Evolutionary conservation across 2,329 filamentous ascomycete species (phyloP).

Genomic region (Metarhizium rileyi): DNA sequence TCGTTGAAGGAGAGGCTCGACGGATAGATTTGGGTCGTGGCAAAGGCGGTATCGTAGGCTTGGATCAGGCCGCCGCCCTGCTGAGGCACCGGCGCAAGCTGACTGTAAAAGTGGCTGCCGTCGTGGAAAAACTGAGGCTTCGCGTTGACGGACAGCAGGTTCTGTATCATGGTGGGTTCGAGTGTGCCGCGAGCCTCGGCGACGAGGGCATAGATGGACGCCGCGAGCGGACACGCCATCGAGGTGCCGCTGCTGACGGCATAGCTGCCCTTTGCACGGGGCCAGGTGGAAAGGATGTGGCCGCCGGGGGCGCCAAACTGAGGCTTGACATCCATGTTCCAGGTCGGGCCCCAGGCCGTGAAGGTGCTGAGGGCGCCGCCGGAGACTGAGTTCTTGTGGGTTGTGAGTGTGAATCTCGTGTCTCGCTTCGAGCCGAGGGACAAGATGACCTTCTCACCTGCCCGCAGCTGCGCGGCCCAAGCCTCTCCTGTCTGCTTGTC

Average conservation of each 20-base stretch:
- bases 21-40: constrained; percentile 41
- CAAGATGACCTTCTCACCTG: constrained; percentile 27
- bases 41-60: constrained; percentile 47
- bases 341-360: constrained; percentile 11
- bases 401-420: neutral
- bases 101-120: constrained; percentile 22
- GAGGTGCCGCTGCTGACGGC: constrained; percentile 9
- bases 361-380: constrained; percentile 6
- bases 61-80: constrained; percentile 52
- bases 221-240: constrained; percentile 11
- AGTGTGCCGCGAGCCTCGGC: constrained; percentile 35
- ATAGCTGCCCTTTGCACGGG: constrained; percentile 7
- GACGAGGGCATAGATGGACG: constrained; percentile 9
- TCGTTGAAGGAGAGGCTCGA: constrained; percentile 54
- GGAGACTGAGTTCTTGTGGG: neutral
- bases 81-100: constrained; percentile 46
- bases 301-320: constrained; percentile 13
- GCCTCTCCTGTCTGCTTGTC: constrained; percentile 32
- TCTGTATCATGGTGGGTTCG: constrained; percentile 38
- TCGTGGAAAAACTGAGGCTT: constrained; percentile 40
- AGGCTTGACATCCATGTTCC: constrained; percentile 11
- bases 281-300: constrained; percentile 12
- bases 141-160: constrained; percentile 38
- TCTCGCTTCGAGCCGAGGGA: constrained; percentile 19
- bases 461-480: constrained; percentile 29